These are phyloP conservation scores for Penicillium sclerotiorum DNA, from an alignment of 2,329 filamentous ascomycete species.

Conservation along the genomic window DNA sequence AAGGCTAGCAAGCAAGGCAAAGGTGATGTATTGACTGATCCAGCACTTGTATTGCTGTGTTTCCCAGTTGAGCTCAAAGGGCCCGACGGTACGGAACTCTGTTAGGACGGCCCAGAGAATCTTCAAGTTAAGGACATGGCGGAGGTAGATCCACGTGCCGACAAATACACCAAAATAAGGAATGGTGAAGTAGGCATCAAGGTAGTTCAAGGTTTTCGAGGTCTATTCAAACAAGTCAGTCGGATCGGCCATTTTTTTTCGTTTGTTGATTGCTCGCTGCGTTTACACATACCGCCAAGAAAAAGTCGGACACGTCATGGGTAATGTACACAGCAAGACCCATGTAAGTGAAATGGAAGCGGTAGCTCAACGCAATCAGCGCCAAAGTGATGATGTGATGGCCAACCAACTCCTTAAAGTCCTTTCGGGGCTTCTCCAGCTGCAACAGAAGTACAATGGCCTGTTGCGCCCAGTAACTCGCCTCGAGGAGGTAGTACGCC, in stretches of 20 bases:
- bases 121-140: conserved; percentile 66
- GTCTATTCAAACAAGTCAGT: conserved; percentile 57
- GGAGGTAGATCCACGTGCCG: conserved; percentile 81
- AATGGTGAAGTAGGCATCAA: conserved; percentile 75
- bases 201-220: conserved; percentile 88
- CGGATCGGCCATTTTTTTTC: background rate
- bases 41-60: conserved; percentile 53
- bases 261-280: background rate
- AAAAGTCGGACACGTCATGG: conserved; percentile 93
- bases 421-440: conserved; percentile 90
- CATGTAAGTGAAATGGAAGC: conserved; percentile 97
- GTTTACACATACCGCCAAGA: conserved; percentile 75
- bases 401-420: conserved; percentile 89
- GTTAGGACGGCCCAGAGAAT: conserved; percentile 51
- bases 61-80: conserved; percentile 53
- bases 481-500: conserved; percentile 93
- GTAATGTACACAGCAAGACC: conserved; percentile 92
- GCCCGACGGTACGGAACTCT: conserved; percentile 51
- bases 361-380: conserved; percentile 83
- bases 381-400: conserved; percentile 88
- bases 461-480: conserved; percentile 94
- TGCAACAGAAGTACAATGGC: conserved; percentile 82
- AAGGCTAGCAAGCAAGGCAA: conserved; percentile 46
- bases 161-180: conserved; percentile 87
- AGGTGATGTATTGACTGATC: conserved; percentile 52